Conservation (phyloP, 2,329 filamentous ascomycete species). For the Aspergillus luchuensis region DNA sequence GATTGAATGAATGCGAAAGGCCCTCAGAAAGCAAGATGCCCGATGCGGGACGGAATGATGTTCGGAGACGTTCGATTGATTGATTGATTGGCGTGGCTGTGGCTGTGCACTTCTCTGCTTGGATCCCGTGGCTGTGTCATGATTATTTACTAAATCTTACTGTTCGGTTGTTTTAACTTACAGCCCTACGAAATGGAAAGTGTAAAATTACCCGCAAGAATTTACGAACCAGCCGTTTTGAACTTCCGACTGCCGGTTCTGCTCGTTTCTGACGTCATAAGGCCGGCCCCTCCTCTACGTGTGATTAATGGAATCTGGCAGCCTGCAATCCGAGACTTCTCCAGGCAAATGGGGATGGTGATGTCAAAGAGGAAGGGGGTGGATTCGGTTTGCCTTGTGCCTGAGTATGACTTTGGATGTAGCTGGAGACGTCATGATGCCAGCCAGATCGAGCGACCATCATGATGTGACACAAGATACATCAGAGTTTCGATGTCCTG, state of each 20-base stretch:
- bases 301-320: background rate
- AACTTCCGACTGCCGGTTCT: background rate
- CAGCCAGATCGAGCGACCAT: no score
- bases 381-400: background rate
- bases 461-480: no score
- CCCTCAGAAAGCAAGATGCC: slow-evolving; percentile 16
- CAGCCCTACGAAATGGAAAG: background rate
- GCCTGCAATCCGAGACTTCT: background rate
- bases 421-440: background rate
- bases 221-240: no score
- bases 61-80: slow-evolving; percentile 13
- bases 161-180: background rate
- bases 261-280: background rate
- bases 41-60: slow-evolving; percentile 18
- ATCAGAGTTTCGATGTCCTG: no score
- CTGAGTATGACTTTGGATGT: background rate
- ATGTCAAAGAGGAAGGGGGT: background rate
- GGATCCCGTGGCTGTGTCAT: slow-evolving; percentile 14
- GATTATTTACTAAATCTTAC: background rate
- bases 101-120: slow-evolving; percentile 7
- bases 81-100: slow-evolving; percentile 2
- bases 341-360: background rate
- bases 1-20: slow-evolving; percentile 7
- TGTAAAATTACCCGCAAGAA: background rate
- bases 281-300: background rate